Evolutionary conservation across 768 basidiomycete species (phyloP), one percentile per base, ranked within the genome.

Genomic region (Suillus tomentosus): DNA sequence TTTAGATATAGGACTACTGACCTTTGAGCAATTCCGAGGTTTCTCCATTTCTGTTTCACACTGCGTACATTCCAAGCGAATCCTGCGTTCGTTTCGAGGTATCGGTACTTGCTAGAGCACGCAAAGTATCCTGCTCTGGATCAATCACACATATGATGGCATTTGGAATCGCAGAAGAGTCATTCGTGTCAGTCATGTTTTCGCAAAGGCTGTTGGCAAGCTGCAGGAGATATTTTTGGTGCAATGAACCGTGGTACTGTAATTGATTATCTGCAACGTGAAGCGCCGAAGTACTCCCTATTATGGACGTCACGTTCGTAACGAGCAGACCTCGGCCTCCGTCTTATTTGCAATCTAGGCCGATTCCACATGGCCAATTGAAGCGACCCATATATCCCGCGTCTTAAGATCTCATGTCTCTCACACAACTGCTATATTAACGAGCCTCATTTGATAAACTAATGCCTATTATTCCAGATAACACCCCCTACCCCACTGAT

Each of bases 401-500:
- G 31, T 31, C 6, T 31, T 4, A 31, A 31, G 31, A 7, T 31
- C 31, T 31, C 31, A 31, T 6, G 31, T 31, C 31, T 31, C 31
- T 6, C 31, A 31, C 31, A 31, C 31, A 31, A 3, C 31, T 31
- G 31, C 31, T 31, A 31, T 31, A 31, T 31, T 31, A 31, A 31
- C 31, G 31, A 31, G 31, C 31, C 31, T 31, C 5, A 1, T 31
- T 6, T 31, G 5, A 31, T 1, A 31, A 1, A 31, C 0, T 31
- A 31, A 31, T 31, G 31, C 5, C 31, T 31, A 31, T 31, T 0
- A 7, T 31, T 31, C 31, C 31, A 6, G 5, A 31, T 40, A 40
- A 40, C 39, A 1, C 24, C 2, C 3, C 39, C 24, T 24, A 40
- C 24, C 24, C 7, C 39, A 47, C 22, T n/a, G 40, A 73, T 73